phyloP scores from a whole-genome alignment of 352 stramenopile species.

The Thalassiosira sp. region DNA sequence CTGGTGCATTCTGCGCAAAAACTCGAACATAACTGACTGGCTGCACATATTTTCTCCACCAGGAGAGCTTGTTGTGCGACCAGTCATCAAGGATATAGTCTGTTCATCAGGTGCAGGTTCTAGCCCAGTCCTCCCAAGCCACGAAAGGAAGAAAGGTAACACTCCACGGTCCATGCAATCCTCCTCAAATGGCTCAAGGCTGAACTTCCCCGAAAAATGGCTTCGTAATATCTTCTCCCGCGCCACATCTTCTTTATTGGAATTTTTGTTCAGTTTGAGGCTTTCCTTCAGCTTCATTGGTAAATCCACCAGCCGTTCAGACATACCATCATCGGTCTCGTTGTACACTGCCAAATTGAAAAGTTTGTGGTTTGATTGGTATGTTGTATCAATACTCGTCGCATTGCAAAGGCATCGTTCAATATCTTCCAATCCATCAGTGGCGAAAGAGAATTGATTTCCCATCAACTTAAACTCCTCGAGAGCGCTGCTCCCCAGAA shows the following conservation, averaged over 20 bases:
- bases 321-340: background rate
- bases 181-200: background rate
- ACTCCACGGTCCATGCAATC: background rate
- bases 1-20: background rate
- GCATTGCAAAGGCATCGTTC: background rate
- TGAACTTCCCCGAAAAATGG: background rate
- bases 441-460: background rate
- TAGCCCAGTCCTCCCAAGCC: background rate
- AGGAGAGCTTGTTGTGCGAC: background rate
- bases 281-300: background rate
- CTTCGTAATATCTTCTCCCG: background rate
- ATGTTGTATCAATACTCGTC: background rate
- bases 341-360: background rate
- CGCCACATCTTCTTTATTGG: background rate
- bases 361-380: background rate
- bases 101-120: background rate
- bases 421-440: background rate
- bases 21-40: background rate
- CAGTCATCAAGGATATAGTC: background rate
- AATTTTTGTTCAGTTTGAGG: slow-evolving; percentile 1
- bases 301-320: background rate
- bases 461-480: background rate
- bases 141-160: background rate
- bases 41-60: background rate
- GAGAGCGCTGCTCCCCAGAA: background rate